These are phyloP conservation scores for Fusarium anguioides DNA, from an alignment of 2,329 filamentous ascomycete species.

Conservation along the genomic window DNA sequence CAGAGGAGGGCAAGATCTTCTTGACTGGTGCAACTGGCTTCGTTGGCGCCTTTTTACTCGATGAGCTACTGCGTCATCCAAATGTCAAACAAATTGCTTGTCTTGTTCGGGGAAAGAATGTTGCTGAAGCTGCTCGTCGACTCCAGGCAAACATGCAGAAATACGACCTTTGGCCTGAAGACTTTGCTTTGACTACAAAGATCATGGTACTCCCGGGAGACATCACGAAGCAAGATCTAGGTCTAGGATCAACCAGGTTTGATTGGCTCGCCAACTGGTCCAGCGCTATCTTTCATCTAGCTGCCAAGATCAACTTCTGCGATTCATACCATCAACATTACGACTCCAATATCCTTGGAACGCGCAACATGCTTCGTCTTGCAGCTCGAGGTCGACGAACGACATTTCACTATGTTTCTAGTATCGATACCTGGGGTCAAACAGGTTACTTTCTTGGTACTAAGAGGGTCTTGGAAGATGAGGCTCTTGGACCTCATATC, in stretches of 20 bases:
- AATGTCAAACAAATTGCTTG: not conserved
- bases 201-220: not conserved
- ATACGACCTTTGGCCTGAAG: slow-evolving; percentile 1
- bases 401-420: slow-evolving; percentile 2
- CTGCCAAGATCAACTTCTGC: slow-evolving; percentile 7
- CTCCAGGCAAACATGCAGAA: slow-evolving; percentile 4
- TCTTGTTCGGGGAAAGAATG: not conserved
- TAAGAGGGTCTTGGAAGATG: slow-evolving; percentile 1
- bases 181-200: not conserved
- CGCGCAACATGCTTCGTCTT: not conserved
- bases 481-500: not conserved
- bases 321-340: slow-evolving; percentile 9
- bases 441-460: slow-evolving; percentile 1
- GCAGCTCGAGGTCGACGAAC: not conserved
- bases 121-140: not conserved
- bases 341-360: not conserved
- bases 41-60: not conserved
- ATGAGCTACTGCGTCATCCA: not conserved
- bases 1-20: not conserved
- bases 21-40: slow-evolving; percentile 8
- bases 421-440: slow-evolving; percentile 8
- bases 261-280: slow-evolving; percentile 3
- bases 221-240: not conserved
- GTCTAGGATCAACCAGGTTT: not conserved
- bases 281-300: slow-evolving; percentile 2